These are phyloP conservation scores for Lasiosphaeriaceae sp. DNA, from an alignment of 495 filamentous ascomycete genomes.

Conservation along the genomic window DNA sequence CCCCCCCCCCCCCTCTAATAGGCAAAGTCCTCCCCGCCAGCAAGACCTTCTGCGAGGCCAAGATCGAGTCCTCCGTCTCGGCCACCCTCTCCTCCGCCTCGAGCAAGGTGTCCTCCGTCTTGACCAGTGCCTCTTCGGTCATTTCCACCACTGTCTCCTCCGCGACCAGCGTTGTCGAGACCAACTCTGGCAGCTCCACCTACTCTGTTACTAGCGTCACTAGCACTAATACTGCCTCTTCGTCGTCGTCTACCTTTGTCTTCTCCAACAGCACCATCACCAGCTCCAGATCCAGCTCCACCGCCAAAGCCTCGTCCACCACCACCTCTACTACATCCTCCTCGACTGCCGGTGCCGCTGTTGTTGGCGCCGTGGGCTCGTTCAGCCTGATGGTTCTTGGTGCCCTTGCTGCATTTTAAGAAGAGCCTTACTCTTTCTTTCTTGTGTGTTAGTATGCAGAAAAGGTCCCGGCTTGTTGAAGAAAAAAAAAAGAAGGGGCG, in stretches of 20 bases:
- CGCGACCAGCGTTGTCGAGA: neutral
- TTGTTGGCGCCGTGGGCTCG: conserved; percentile 17
- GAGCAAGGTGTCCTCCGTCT: neutral
- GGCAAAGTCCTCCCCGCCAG: conserved; percentile 38
- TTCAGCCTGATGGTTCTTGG: conserved; percentile 25
- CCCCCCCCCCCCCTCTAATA: conserved; percentile 1
- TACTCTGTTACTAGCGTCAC: neutral
- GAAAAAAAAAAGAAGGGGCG: too few species aligned
- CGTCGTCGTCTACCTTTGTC: neutral
- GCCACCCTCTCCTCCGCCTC: conserved; percentile 3
- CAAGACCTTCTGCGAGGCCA: conserved; percentile 29
- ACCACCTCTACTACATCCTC: conserved; percentile 1
- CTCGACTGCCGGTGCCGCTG: conserved; percentile 21
- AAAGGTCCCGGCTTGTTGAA: too few species aligned
- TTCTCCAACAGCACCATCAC: conserved; percentile 12
- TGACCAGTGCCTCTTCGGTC: conserved; percentile 2
- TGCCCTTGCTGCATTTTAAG: conserved; percentile 27
- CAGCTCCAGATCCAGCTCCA: neutral
- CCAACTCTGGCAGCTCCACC: neutral
- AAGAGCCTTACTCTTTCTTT: too few species aligned
- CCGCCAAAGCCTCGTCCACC: neutral
- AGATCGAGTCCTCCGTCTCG: conserved; percentile 6
- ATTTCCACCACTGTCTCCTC: neutral
- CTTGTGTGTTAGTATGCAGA: too few species aligned
- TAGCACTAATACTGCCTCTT: too few species aligned